Base-by-base conservation (phyloP, 2,329 filamentous ascomycete genomes). In the Aspergillus ustus region DNA sequence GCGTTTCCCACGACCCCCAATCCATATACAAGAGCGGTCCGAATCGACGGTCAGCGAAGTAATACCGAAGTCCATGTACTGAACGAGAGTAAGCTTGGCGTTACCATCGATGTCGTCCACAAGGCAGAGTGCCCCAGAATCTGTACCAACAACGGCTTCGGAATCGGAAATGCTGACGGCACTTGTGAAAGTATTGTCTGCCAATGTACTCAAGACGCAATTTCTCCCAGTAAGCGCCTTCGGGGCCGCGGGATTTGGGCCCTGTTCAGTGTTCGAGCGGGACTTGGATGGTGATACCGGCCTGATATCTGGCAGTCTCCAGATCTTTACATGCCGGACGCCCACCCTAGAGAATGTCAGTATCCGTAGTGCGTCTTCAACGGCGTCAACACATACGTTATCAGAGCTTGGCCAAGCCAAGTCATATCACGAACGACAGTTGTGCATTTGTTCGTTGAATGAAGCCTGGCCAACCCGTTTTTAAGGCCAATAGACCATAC, bases 371-470 rank as follows among this genome's bases (percentile, higher is more conserved):
- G 25, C 54, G n/a, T 15, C 17, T 7, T 20, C 29, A 17, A 19
- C 31, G 22, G 2, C 29, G 11, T 25, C 44, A 28, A 54, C 44
- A 76, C 82, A 63, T 79, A 84, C 64, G 94, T 97, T 61, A 99
- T 83, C 56, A 99, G 83, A 67, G 80, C 91, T 67, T 84, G 90
- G 11, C 93, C 93, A 77, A 97, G 87, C 94, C 95, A 99, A 45
- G 91, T 85, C 87, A 99, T 96, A 57, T 90, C 89, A 66, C 89
- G 89, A 69, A 98, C 86, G 64, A 88, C 88, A 19, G 91, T 93
- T 7, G 93, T 98, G 78, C 95, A 98, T 74, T 95, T 92, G 77
- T 98, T 98, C 83, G 85, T 97, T 74, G 84, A 94, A 85, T 89
- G 84, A 37, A 98, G 81, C 69, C 84, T 92, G 2, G 93, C 89